These are phyloP conservation scores for Neurospora sp. DNA, from an alignment of 2,329 filamentous ascomycete species.

Conservation along the genomic window DNA sequence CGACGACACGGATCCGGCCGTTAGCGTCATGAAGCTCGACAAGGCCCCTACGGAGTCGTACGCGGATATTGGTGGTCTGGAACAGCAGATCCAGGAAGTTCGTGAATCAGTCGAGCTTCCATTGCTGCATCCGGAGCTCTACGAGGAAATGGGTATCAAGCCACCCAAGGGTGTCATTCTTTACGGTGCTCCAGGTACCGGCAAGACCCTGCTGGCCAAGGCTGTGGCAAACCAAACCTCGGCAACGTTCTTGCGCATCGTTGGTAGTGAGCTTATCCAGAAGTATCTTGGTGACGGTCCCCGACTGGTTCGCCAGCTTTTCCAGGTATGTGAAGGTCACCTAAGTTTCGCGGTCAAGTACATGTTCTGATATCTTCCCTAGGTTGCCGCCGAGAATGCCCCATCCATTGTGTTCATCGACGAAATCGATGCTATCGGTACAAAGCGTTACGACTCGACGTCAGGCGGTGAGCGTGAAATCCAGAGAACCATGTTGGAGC, in stretches of 20 bases:
- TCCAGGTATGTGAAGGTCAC: slow-evolving; percentile 46
- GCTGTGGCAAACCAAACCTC: slow-evolving; percentile 99
- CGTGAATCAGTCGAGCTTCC: slow-evolving; percentile 94
- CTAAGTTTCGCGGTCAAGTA: background rate
- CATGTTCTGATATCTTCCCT: slow-evolving; percentile 20
- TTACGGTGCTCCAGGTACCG: slow-evolving; percentile 92
- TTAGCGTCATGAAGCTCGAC: slow-evolving; percentile 98
- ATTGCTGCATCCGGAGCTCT: slow-evolving; percentile 87
- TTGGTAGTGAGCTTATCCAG: slow-evolving; percentile 94
- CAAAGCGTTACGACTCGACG: slow-evolving; percentile 95
- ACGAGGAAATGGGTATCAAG: slow-evolving; percentile 99
- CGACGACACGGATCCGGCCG: slow-evolving; percentile 88
- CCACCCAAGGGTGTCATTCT: slow-evolving; percentile 98
- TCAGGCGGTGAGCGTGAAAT: slow-evolving; percentile 96
- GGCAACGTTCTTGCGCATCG: slow-evolving; percentile 93
- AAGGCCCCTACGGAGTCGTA: slow-evolving; percentile 98
- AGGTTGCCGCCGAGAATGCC: slow-evolving; percentile 89
- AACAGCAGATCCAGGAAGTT: slow-evolving; percentile 94
- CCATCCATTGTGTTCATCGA: slow-evolving; percentile 98
- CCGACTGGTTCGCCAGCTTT: slow-evolving; percentile 87
- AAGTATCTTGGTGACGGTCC: slow-evolving; percentile 98
- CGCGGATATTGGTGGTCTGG: slow-evolving; percentile 93
- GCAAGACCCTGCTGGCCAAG: slow-evolving; percentile 92
- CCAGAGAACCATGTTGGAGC: slow-evolving; percentile 95
- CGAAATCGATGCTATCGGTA: slow-evolving; percentile 97